Percentiles rank a stretch among this genome's conserved stretches.
Evolutionary conservation across 176 grass and related monocot species (phyloP).

Genomic region (Otatea glauca): DNA sequence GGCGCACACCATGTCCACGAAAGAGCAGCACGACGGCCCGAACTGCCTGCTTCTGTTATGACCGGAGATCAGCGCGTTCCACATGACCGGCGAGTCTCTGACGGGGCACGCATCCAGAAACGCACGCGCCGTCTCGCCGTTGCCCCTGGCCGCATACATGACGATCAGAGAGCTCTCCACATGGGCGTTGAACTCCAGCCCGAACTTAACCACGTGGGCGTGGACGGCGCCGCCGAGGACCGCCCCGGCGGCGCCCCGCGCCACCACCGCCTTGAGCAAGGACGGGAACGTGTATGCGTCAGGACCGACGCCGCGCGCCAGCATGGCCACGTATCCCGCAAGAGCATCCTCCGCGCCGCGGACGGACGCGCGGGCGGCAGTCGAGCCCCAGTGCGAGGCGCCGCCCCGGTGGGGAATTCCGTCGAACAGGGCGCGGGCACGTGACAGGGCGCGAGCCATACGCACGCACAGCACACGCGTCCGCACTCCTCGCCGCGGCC

Average conservation of each 20-base stretch:
- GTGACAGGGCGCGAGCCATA: slow-evolving; percentile 34
- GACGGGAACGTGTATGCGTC: slow-evolving; percentile 71
- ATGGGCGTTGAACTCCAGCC: slow-evolving; percentile 47
- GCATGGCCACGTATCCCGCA: slow-evolving; percentile 52
- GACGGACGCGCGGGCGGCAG: neutral
- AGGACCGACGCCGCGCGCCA: slow-evolving; percentile 58
- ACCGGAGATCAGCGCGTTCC: slow-evolving; percentile 79
- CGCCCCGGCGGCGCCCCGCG: slow-evolving; percentile 30
- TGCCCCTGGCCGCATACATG: slow-evolving; percentile 59
- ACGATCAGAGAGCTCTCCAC: slow-evolving; percentile 57
- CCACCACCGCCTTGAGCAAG: slow-evolving; percentile 64
- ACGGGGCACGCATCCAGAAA: slow-evolving; percentile 50
- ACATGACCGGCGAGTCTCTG: slow-evolving; percentile 30
- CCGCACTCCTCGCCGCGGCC: neutral
- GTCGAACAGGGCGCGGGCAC: slow-evolving; percentile 58
- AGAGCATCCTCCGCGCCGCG: slow-evolving; percentile 38
- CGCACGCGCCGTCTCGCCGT: slow-evolving; percentile 42
- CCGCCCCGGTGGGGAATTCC: slow-evolving; percentile 42
- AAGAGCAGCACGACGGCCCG: slow-evolving; percentile 45
- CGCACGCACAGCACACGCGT: too few species aligned
- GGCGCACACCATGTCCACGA: slow-evolving; percentile 59
- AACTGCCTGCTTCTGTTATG: slow-evolving; percentile 51
- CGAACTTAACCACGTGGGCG: slow-evolving; percentile 72
- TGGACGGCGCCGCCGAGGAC: slow-evolving; percentile 47
- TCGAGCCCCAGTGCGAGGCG: slow-evolving; percentile 23